phyloP scores from a whole-genome alignment of 2,329 filamentous ascomycete genomes.

The Chalara sp. region DNA sequence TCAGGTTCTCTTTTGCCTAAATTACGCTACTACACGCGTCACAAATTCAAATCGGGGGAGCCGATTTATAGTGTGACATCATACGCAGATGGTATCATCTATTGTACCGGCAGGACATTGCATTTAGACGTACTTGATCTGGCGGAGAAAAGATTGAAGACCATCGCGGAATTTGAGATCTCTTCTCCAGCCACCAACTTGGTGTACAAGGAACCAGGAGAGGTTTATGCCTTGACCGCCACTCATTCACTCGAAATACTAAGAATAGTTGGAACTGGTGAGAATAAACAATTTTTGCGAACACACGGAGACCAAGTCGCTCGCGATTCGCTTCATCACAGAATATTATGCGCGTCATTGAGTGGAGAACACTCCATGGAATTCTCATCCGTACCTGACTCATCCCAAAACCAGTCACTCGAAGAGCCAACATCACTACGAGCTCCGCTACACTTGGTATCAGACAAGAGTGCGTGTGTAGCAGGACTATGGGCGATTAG shows the following conservation, averaged over 20 bases:
- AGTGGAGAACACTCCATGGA: not conserved
- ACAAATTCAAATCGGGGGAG: slow-evolving; percentile 30
- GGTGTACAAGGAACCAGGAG: slow-evolving; percentile 36
- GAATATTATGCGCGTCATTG: slow-evolving; percentile 3
- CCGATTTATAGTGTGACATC: slow-evolving; percentile 51
- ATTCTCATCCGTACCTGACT: not conserved
- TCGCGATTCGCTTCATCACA: slow-evolving; percentile 23
- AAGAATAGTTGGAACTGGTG: slow-evolving; percentile 27
- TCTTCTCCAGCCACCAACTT: slow-evolving; percentile 47
- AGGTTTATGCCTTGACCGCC: slow-evolving; percentile 43
- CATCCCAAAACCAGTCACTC: no score
- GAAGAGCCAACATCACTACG: slow-evolving; percentile 1
- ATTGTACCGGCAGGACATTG: slow-evolving; percentile 46
- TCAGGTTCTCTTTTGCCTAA: no score
- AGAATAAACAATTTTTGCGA: slow-evolving; percentile 18
- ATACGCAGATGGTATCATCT: slow-evolving; percentile 48
- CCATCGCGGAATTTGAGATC: slow-evolving; percentile 39
- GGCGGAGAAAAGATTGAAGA: slow-evolving; percentile 42
- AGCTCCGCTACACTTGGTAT: slow-evolving; percentile 21
- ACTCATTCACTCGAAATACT: slow-evolving; percentile 51
- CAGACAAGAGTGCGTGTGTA: slow-evolving; percentile 25
- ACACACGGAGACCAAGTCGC: slow-evolving; percentile 26
- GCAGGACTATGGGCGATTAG: slow-evolving; percentile 24
- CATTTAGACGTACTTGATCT: slow-evolving; percentile 50
- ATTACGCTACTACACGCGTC: no score